Conservation (phyloP, 2,329 filamentous ascomycete genomes). For the Dactylellina sp. region DNA sequence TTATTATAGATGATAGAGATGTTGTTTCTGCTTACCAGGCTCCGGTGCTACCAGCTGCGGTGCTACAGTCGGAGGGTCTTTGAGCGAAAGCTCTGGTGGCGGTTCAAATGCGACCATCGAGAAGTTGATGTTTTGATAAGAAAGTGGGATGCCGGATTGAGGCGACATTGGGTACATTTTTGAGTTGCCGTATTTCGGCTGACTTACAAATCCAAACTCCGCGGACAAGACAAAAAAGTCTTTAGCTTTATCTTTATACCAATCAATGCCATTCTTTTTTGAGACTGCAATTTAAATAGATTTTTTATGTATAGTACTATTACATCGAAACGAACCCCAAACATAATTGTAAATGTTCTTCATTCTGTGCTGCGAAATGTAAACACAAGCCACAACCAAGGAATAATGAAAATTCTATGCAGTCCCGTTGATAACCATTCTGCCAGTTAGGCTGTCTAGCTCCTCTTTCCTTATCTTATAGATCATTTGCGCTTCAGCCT, state of each 20-base stretch:
- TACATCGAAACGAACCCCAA: not conserved
- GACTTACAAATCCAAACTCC: slow-evolving; percentile 53
- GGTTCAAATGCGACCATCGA: slow-evolving; percentile 63
- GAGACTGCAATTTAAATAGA: slow-evolving; percentile 31
- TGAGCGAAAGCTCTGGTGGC: slow-evolving; percentile 51
- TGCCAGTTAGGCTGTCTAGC: slow-evolving; percentile 71
- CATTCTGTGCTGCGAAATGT: not conserved
- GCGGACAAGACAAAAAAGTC: slow-evolving; percentile 4
- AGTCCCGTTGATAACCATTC: slow-evolving; percentile 39
- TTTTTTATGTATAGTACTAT: slow-evolving; percentile 11
- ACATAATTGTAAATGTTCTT: not conserved
- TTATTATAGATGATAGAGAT: slow-evolving; percentile 2
- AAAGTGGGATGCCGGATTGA: slow-evolving; percentile 34
- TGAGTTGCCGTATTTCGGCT: slow-evolving; percentile 31
- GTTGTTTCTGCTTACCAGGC: slow-evolving; percentile 69
- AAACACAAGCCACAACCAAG: not conserved
- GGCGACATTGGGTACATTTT: slow-evolving; percentile 32
- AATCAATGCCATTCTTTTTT: slow-evolving; percentile 23
- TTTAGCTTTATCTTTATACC: not conserved
- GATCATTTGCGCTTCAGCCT: slow-evolving; percentile 89
- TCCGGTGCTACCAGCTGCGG: slow-evolving; percentile 92
- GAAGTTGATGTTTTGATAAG: slow-evolving; percentile 32
- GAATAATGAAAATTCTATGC: slow-evolving; percentile 12
- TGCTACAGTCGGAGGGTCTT: slow-evolving; percentile 78
- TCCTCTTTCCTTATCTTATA: slow-evolving; percentile 83